A percentile compares a stretch with the other conserved stretches of the same genome.
phyloP scores from a whole-genome alignment of 2,329 filamentous ascomycete genomes.

The Zymoseptoria pseudotritici region DNA sequence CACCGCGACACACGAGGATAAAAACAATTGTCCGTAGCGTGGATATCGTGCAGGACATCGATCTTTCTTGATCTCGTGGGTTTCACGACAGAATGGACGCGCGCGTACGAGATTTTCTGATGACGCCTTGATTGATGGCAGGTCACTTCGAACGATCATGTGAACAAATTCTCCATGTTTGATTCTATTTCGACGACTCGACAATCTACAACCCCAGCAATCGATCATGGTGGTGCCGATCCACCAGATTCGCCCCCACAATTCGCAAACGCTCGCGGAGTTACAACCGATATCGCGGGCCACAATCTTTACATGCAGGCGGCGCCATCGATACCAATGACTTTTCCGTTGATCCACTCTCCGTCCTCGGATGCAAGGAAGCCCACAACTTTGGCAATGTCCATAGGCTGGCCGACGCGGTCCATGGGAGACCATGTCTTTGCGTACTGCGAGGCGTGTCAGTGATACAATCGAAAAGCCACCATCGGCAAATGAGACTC shows the following conservation, averaged over 20 bases:
- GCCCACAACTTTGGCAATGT: slow-evolving; percentile 59
- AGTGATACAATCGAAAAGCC: slow-evolving; percentile 4
- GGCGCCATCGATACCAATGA: slow-evolving; percentile 42
- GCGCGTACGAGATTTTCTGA: not conserved
- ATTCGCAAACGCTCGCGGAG: not conserved
- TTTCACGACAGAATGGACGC: not conserved
- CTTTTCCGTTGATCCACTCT: slow-evolving; percentile 50
- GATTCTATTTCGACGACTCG: not conserved
- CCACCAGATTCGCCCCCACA: not conserved
- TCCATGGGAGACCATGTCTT: slow-evolving; percentile 57
- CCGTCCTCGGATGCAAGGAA: slow-evolving; percentile 52
- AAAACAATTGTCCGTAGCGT: not conserved
- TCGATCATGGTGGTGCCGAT: not conserved
- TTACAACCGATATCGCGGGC: not conserved
- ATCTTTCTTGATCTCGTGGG: not conserved
- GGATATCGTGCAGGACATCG: not conserved
- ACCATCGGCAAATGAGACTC: slow-evolving; percentile 3
- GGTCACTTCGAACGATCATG: not conserved
- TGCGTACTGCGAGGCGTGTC: slow-evolving; percentile 42
- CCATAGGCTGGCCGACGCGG: slow-evolving; percentile 60
- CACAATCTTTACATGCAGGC: slow-evolving; percentile 32
- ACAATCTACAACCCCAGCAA: not conserved
- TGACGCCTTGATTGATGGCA: not conserved
- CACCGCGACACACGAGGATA: not conserved
- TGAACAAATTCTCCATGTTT: not conserved